phyloP scores from a whole-genome alignment of 345 rosid species.

The Arabis hirsuta region DNA sequence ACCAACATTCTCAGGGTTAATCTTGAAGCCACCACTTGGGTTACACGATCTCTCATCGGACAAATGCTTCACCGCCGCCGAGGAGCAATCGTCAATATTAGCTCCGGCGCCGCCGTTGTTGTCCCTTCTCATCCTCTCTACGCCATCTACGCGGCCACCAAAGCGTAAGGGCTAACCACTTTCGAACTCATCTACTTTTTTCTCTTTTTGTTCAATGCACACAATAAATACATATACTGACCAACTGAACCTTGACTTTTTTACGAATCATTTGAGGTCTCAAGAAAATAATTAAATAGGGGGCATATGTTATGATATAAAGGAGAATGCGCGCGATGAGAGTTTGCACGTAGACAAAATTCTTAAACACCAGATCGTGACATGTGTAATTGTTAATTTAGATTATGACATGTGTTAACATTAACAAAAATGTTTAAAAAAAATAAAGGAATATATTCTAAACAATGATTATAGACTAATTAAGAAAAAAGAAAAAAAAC shows the following conservation, averaged over 20 bases:
- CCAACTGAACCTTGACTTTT: not conserved
- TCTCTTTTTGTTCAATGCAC: not conserved
- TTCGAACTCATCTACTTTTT: not conserved
- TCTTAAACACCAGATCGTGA: too few relatives aligned
- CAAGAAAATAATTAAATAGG: not conserved
- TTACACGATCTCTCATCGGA: constrained; percentile 59
- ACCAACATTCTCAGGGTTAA: constrained; percentile 70
- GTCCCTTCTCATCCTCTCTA: constrained; percentile 97
- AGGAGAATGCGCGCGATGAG: too few relatives aligned
- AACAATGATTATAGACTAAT: too few relatives aligned
- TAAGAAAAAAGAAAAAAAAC: too few relatives aligned
- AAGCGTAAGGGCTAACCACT: constrained; percentile 63
- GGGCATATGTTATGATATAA: too few relatives aligned
- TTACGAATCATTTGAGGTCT: not conserved
- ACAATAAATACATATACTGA: not conserved
- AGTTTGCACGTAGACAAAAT: too few relatives aligned
- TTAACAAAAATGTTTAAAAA: too few relatives aligned
- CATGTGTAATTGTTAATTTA: too few relatives aligned
- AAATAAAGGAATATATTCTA: too few relatives aligned
- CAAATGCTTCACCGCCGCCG: constrained; percentile 70
- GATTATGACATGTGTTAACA: too few relatives aligned
- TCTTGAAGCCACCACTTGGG: constrained; percentile 61
- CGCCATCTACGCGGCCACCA: constrained; percentile 90
- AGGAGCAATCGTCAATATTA: constrained; percentile 81
- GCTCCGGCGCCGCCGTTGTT: constrained; percentile 81